Evolutionary conservation across 2,329 filamentous ascomycete species (phyloP), one percentile per base, ranked within the genome.

Genomic region (Colletotrichum tanaceti): DNA sequence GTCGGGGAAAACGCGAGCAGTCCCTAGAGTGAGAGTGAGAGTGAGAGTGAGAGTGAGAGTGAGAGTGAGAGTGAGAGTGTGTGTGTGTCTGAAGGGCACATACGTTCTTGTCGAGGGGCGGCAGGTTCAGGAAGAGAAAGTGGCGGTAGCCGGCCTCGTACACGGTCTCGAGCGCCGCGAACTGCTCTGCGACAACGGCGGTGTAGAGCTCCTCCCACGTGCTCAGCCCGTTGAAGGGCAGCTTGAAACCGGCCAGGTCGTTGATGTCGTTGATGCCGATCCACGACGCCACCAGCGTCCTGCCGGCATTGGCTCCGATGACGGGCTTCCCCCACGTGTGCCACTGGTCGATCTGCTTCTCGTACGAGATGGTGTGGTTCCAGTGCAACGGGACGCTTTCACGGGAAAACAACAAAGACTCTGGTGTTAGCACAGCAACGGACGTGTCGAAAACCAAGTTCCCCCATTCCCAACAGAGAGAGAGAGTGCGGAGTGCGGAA

Each of bases 201-300:
- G 62, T 61, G 28, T 63, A 71, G 2, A 68, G 18, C 22, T 65
- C 65, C 6, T 52, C 35, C 16, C 52, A 59, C 7, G 2, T 52
- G 43, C 3, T 50, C 1, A 46, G 16, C 3, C 57, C 44, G 6
- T 68, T 28, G 5, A 50, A 14, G 6, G 54, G 55, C 5, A 68
- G 44, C 1, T 59, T 10, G 13, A 65, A 65, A 11, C 50, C 43
- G n/a, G 65, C 65, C 61, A 68, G 59, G 72, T 88, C 85, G 70
- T 79, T 80, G 69, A 88, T 85, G 65, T 88, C 86, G 73, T 88
- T 88, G 67, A 88, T 80, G 1, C 84, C 86, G 53, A 88, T 88
- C 82, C 83, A 88, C 44, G 87, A 74, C 2, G 82, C 82, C 0
- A 87, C 79, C 1, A 88, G 76, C 1, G 82, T 79, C 20, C 79